Evolutionary conservation across 2,329 filamentous ascomycete species (phyloP).

Genomic region (Cercospora citrullina): DNA sequence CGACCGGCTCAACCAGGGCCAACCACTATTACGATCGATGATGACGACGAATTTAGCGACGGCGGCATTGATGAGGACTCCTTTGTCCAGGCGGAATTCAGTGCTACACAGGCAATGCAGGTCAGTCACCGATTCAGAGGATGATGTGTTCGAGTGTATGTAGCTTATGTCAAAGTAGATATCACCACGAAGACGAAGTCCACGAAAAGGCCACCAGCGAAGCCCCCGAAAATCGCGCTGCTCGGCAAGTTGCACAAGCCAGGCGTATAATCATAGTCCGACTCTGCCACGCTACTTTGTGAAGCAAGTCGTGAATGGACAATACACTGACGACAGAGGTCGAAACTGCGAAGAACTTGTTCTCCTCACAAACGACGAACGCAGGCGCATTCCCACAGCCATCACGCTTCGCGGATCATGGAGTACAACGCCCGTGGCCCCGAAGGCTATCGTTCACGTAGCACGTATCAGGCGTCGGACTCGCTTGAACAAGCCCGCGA

Average conservation of each 20-base stretch:
- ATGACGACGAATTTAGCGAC: constrained; percentile 72
- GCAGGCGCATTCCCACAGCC: constrained; percentile 62
- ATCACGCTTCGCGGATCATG: constrained; percentile 83
- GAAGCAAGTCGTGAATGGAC: constrained; percentile 68
- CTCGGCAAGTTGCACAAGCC: constrained; percentile 4
- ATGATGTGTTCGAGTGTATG: constrained; percentile 30
- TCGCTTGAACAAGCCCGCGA: neutral
- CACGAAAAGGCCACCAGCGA: constrained; percentile 20
- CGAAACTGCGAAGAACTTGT: constrained; percentile 64
- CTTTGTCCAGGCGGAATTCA: constrained; percentile 65
- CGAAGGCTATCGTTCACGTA: constrained; percentile 79
- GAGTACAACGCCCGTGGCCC: constrained; percentile 74
- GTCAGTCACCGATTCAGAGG: constrained; percentile 38
- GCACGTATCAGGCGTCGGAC: constrained; percentile 48
- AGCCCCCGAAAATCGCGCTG: constrained; percentile 21
- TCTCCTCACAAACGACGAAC: constrained; percentile 78
- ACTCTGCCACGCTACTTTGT: constrained; percentile 67
- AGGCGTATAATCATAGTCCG: neutral
- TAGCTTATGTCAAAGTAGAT: constrained; percentile 40
- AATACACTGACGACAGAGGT: constrained; percentile 66
- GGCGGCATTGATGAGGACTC: constrained; percentile 71
- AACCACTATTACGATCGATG: constrained; percentile 20
- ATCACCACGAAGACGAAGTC: constrained; percentile 29
- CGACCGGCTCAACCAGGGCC: constrained; percentile 4
- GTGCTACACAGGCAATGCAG: constrained; percentile 66